Conservation (phyloP, 805 yeast species). For the Cyberlindnera amylophila region DNA sequence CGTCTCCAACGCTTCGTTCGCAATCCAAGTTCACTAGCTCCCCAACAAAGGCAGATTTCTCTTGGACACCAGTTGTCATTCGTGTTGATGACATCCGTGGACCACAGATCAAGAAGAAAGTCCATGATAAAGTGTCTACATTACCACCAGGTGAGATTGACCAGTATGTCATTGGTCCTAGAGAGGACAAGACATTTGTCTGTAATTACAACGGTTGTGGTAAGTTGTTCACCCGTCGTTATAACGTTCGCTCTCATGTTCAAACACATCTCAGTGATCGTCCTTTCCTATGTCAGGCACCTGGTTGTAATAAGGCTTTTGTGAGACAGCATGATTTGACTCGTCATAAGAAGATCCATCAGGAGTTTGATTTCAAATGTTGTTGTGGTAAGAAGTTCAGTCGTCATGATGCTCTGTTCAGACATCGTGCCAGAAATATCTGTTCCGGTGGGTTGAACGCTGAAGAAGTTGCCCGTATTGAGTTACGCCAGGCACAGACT, state of each 20-base stretch:
- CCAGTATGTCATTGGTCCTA: slow-evolving; percentile 76
- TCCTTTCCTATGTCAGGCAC: slow-evolving; percentile 71
- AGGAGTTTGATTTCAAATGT: slow-evolving; percentile 67
- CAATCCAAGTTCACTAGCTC: slow-evolving; percentile 29
- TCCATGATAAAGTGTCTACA: slow-evolving; percentile 43
- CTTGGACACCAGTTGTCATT: slow-evolving; percentile 27
- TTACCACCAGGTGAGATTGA: slow-evolving; percentile 90
- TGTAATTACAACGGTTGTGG: slow-evolving; percentile 79
- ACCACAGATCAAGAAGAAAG: slow-evolving; percentile 19
- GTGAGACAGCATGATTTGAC: slow-evolving; percentile 94
- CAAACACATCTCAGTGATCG: slow-evolving; percentile 95
- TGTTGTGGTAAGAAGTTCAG: slow-evolving; percentile 94
- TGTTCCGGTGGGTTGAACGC: slow-evolving; percentile 66
- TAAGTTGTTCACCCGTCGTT: slow-evolving; percentile 80
- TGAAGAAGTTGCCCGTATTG: slow-evolving; percentile 9
- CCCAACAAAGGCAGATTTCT: slow-evolving; percentile 15
- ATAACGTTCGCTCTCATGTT: slow-evolving; percentile 90
- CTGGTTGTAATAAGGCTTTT: slow-evolving; percentile 74
- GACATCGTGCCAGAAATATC: slow-evolving; percentile 76
- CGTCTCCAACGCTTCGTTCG: slow-evolving; percentile 42
- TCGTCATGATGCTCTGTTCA: slow-evolving; percentile 80
- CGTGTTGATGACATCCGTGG: slow-evolving; percentile 8
- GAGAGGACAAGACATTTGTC: slow-evolving; percentile 61
- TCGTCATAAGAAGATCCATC: slow-evolving; percentile 85
- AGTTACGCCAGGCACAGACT: slow-evolving; percentile 11